Conservation (phyloP, 805 yeast genomes). For the Lipomyces sp. region DNA sequence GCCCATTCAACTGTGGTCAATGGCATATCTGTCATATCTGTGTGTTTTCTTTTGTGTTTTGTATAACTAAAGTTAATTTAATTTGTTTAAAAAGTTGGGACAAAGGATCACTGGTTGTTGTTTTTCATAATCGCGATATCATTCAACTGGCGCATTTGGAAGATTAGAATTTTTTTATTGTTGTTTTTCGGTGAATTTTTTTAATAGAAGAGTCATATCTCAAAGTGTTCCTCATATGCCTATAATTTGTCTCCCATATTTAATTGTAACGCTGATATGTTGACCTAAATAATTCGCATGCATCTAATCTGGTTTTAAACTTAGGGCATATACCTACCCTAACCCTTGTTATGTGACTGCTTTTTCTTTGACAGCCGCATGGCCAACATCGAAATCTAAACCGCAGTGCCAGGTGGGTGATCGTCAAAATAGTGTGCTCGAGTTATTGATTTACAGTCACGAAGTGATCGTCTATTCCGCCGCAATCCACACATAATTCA, state of each 20-base stretch:
- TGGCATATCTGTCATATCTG: slow-evolving; percentile 3
- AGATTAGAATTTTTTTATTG: slow-evolving; percentile 11
- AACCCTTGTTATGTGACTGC: too few species aligned
- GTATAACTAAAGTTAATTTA: not conserved
- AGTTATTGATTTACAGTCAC: not conserved
- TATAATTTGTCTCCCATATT: too few species aligned
- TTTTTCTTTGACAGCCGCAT: too few species aligned
- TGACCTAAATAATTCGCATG: too few species aligned
- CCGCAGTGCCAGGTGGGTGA: too few species aligned
- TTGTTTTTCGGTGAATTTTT: not conserved
- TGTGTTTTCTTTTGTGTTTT: not conserved
- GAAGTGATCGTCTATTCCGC: not conserved
- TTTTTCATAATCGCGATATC: slow-evolving; percentile 26
- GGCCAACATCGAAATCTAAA: too few species aligned
- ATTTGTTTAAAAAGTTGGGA: slow-evolving; percentile 22
- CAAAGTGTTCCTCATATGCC: too few species aligned
- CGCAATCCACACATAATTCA: not conserved
- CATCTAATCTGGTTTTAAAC: too few species aligned
- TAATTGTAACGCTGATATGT: too few species aligned
- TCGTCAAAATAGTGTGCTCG: too few species aligned
- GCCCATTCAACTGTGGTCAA: slow-evolving; percentile 30
- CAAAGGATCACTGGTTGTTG: not conserved
- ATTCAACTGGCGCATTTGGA: slow-evolving; percentile 39
- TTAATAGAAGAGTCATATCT: too few species aligned
- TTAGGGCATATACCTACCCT: too few species aligned